These are phyloP conservation scores for Trichomonas gallinae DNA, from an alignment of 208 protist species.

Conservation along the genomic window DNA sequence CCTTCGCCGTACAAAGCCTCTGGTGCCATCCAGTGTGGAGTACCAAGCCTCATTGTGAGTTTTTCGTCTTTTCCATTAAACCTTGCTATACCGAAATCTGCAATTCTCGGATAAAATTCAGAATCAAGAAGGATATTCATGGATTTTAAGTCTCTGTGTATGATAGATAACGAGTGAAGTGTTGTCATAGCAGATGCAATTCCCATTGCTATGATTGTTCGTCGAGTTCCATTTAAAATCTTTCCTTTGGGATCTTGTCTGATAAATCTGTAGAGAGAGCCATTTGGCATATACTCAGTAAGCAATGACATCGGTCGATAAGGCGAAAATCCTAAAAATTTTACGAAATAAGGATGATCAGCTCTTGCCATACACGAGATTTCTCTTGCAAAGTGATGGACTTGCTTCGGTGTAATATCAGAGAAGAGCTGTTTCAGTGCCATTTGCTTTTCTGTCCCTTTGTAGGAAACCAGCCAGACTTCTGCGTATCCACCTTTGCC, in stretches of 20 bases:
- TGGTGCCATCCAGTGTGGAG: constrained; percentile 20
- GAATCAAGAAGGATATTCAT: constrained; percentile 38
- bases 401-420: background rate
- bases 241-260: background rate
- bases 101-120: background rate
- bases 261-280: background rate
- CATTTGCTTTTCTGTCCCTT: background rate
- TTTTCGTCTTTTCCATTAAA: background rate
- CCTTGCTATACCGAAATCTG: constrained; percentile 19
- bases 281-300: background rate
- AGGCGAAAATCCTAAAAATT: background rate
- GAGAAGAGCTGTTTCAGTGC: background rate
- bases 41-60: background rate
- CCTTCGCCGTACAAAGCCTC: background rate
- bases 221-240: background rate
- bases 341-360: background rate
- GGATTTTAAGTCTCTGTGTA: constrained; percentile 46
- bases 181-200: constrained; percentile 40
- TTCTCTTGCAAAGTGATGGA: background rate
- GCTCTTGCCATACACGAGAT: background rate
- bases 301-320: background rate
- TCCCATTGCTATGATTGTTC: constrained; percentile 31
- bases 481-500: background rate
- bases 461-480: background rate
- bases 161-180: constrained; percentile 37